Percentiles rank a stretch among this genome's conserved stretches.
These are phyloP conservation scores for Linanthus parryae DNA, from an alignment of 148 eudicot species.

Conservation along the genomic window DNA sequence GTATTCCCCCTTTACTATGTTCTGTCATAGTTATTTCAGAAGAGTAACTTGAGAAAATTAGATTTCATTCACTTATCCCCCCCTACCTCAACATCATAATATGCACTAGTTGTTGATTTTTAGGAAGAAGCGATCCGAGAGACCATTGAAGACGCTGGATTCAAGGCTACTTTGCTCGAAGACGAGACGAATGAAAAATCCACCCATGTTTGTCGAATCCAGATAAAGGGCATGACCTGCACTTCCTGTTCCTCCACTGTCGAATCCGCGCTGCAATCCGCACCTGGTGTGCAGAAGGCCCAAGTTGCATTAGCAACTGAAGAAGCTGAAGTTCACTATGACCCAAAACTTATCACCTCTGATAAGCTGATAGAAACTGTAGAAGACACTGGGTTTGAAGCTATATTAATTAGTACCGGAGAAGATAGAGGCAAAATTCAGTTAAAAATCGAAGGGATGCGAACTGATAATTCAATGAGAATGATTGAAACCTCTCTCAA, in stretches of 20 bases:
- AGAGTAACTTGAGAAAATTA: no score
- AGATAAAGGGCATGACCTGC: conserved; percentile 79
- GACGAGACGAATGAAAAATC: conserved; percentile 42
- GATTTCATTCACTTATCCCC: no score
- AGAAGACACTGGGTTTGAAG: conserved; percentile 73
- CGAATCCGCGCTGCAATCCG: conserved; percentile 44
- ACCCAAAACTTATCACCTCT: conserved; percentile 51
- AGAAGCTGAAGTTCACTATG: conserved; percentile 70
- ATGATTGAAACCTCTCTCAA: conserved; percentile 49
- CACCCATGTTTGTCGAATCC: conserved; percentile 54
- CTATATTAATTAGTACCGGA: conserved; percentile 65
- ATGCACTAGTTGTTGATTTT: no score
- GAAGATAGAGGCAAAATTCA: conserved; percentile 60
- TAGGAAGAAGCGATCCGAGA: conserved; percentile 45
- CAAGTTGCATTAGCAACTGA: conserved; percentile 83
- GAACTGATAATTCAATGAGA: conserved; percentile 36
- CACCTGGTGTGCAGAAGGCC: conserved; percentile 66
- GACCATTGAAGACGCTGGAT: conserved; percentile 54
- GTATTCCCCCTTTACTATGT: no score
- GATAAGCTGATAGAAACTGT: conserved; percentile 44
- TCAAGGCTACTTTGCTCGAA: conserved; percentile 52
- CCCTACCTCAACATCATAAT: no score
- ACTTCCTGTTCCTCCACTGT: conserved; percentile 76
- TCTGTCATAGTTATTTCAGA: no score
- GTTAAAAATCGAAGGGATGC: conserved; percentile 55